phyloP scores from a whole-genome alignment of 2,329 filamentous ascomycete species.

The Neofusicoccum sp. region DNA sequence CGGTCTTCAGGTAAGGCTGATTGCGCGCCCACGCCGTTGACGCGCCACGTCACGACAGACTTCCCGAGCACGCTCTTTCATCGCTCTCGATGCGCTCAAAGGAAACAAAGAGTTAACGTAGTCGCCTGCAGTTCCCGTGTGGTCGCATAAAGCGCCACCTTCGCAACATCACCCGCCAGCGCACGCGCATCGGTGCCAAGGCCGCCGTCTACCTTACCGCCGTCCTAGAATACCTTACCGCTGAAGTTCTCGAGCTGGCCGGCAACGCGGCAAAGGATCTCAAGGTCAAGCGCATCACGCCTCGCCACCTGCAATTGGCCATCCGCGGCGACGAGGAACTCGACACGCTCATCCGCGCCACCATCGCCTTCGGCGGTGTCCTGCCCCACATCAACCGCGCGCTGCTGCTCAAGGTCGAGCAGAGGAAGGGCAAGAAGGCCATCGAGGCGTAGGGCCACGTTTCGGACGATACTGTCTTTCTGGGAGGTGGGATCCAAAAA shows the following conservation, averaged over 20 bases:
- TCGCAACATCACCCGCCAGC: slow-evolving; percentile 98
- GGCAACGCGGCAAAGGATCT: slow-evolving; percentile 99
- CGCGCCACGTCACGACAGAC: slow-evolving; percentile 22
- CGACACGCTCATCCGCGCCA: slow-evolving; percentile 94
- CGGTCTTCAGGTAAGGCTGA: slow-evolving; percentile 81
- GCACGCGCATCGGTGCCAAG: slow-evolving; percentile 99
- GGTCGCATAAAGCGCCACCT: slow-evolving; percentile 99
- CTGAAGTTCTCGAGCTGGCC: slow-evolving; percentile 95
- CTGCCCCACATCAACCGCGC: slow-evolving; percentile 98
- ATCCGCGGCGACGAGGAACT: slow-evolving; percentile 98
- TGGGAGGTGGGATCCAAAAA: slow-evolving; percentile 17
- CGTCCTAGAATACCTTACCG: slow-evolving; percentile 96
- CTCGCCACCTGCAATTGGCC: slow-evolving; percentile 94
- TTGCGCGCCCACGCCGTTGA: neutral
- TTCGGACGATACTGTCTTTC: slow-evolving; percentile 7
- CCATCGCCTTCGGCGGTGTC: slow-evolving; percentile 97
- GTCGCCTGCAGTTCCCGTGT: slow-evolving; percentile 78
- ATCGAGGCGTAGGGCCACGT: slow-evolving; percentile 29
- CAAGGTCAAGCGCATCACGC: slow-evolving; percentile 99
- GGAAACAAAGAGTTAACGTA: neutral
- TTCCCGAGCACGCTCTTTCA: slow-evolving; percentile 15
- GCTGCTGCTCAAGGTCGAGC: slow-evolving; percentile 90
- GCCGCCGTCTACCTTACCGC: slow-evolving; percentile 98
- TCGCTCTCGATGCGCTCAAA: neutral
- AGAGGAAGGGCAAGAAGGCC: slow-evolving; percentile 85